These are phyloP conservation scores for Tolypocladium paradoxum DNA, from an alignment of 2,329 filamentous ascomycete genomes.

Conservation along the genomic window DNA sequence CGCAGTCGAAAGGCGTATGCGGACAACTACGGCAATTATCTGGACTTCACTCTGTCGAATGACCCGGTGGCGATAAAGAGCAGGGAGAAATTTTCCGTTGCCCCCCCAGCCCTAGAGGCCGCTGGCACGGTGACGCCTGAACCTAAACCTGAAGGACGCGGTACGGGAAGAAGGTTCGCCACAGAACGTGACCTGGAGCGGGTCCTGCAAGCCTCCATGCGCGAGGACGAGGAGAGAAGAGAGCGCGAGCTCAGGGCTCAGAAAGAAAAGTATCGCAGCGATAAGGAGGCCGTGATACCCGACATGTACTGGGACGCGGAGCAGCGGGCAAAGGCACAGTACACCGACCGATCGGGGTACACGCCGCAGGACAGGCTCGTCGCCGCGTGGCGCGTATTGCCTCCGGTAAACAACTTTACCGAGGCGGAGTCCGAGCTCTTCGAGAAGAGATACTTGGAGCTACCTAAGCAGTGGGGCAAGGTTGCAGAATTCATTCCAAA, in stretches of 20 bases:
- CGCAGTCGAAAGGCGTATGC: conserved; percentile 30
- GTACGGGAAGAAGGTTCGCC: conserved; percentile 46
- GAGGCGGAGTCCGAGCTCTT: conserved; percentile 59
- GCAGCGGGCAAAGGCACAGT: conserved; percentile 47
- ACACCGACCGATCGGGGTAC: conserved; percentile 54
- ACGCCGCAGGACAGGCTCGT: conserved; percentile 57
- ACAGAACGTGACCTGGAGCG: conserved; percentile 65
- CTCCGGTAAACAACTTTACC: conserved; percentile 65
- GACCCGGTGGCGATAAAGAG: conserved; percentile 44
- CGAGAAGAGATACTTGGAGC: conserved; percentile 63
- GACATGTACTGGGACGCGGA: conserved; percentile 55
- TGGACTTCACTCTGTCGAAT: conserved; percentile 44
- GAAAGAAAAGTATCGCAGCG: conserved; percentile 60
- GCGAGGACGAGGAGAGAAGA: conserved; percentile 58
- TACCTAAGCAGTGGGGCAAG: conserved; percentile 73
- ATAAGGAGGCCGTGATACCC: conserved; percentile 67
- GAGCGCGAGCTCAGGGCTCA: conserved; percentile 55
- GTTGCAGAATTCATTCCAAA: conserved; percentile 57
- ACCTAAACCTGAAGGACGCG: conserved; percentile 44
- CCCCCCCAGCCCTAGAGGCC: conserved; percentile 23
- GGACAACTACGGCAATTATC: conserved; percentile 38
- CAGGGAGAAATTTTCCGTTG: conserved; percentile 39
- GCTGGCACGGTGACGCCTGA: conserved; percentile 35
- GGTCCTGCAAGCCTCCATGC: conserved; percentile 60
- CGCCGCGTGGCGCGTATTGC: conserved; percentile 59